Conservation (phyloP, 495 filamentous ascomycete genomes). For the Penicillium waksmanii region DNA sequence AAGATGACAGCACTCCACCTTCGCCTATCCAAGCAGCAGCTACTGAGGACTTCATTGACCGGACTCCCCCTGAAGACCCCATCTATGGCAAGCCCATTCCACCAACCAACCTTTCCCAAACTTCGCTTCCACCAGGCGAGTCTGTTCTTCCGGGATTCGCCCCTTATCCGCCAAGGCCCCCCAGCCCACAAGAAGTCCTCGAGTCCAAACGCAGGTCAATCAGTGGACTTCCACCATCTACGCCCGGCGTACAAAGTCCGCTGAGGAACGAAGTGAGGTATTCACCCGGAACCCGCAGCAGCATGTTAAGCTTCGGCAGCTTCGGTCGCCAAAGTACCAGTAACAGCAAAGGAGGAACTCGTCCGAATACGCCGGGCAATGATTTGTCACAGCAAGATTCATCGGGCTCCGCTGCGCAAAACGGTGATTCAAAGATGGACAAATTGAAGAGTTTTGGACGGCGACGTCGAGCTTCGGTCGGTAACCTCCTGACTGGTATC, state of each 20-base stretch:
- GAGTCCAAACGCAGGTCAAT: constrained; percentile 30
- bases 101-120: not conserved
- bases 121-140: constrained; percentile 12
- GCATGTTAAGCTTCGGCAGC: constrained; percentile 34
- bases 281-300: constrained; percentile 30
- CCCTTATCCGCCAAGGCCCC: constrained; percentile 1
- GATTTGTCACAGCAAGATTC: constrained; percentile 22
- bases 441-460: constrained; percentile 38
- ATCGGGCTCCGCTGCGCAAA: constrained; percentile 11
- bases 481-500: constrained; percentile 27
- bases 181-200: constrained; percentile 25
- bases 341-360: constrained; percentile 27
- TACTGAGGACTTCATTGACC: not conserved
- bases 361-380: constrained; percentile 29
- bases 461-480: constrained; percentile 37
- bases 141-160: not conserved
- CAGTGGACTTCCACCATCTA: constrained; percentile 25
- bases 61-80: constrained; percentile 1
- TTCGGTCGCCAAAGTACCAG: constrained; percentile 25
- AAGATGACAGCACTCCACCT: constrained; percentile 16
- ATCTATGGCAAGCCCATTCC: constrained; percentile 11
- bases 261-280: constrained; percentile 35
- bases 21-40: constrained; percentile 14
- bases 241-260: constrained; percentile 30
- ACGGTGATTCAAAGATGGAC: constrained; percentile 29